Conservation (phyloP, 2,329 filamentous ascomycete genomes). For the Annulohypoxylon truncatum region DNA sequence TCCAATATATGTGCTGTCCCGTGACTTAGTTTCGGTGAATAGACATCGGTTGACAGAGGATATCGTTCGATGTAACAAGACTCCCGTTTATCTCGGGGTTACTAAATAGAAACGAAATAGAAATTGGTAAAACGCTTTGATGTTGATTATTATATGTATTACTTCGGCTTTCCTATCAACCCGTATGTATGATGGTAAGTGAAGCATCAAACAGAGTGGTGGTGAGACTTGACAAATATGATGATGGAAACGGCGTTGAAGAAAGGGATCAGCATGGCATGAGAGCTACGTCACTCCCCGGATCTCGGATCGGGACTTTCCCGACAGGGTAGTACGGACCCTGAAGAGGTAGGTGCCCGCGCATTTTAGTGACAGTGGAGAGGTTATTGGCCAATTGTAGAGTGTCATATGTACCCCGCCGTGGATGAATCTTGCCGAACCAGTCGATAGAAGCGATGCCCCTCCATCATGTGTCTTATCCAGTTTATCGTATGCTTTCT, state of each 20-base stretch:
- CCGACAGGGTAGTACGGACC: constrained; percentile 14
- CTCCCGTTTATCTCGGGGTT: background rate
- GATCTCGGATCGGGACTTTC: constrained; percentile 17
- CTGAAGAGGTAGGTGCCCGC: background rate
- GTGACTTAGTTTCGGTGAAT: background rate
- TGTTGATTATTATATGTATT: too few species aligned
- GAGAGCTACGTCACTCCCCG: constrained; percentile 26
- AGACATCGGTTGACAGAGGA: background rate
- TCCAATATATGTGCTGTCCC: background rate
- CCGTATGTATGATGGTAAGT: background rate
- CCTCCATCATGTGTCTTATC: constrained; percentile 32
- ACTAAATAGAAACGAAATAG: too few species aligned
- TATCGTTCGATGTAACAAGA: constrained; percentile 2
- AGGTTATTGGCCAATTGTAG: constrained; percentile 25
- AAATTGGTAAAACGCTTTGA: too few species aligned
- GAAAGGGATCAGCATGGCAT: background rate
- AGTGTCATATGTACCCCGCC: constrained; percentile 27
- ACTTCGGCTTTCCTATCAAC: too few species aligned
- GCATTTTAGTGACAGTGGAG: background rate
- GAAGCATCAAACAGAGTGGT: background rate
- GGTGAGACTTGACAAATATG: background rate
- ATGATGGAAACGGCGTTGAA: background rate
- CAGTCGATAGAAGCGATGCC: constrained; percentile 16
- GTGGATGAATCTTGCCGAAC: constrained; percentile 13
- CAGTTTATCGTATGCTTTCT: constrained; percentile 23